These are phyloP conservation scores for Verticillium nubilum DNA, from an alignment of 2,329 filamentous ascomycete species.

Conservation along the genomic window DNA sequence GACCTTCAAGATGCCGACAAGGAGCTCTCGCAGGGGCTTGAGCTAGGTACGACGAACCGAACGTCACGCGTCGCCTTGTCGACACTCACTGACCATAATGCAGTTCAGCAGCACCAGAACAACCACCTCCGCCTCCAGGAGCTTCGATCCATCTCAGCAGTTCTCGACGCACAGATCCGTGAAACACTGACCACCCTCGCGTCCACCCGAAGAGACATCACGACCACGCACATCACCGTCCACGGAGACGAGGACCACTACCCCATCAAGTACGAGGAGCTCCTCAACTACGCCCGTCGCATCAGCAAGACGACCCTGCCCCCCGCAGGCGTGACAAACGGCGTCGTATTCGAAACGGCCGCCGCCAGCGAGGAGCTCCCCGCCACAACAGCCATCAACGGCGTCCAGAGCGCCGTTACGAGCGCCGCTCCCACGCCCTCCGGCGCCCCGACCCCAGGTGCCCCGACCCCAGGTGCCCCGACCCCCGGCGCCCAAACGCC, in stretches of 20 bases:
- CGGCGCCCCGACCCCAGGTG: constrained; percentile 2
- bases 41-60: constrained; percentile 47
- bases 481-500: constrained; percentile 2
- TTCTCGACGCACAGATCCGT: constrained; percentile 68
- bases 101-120: constrained; percentile 69
- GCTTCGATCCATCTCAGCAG: constrained; percentile 60
- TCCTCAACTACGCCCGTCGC: constrained; percentile 71
- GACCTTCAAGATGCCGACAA: constrained; percentile 68
- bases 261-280: constrained; percentile 63
- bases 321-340: constrained; percentile 46
- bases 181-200: constrained; percentile 65
- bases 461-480: neutral
- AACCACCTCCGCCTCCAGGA: constrained; percentile 65
- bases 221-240: constrained; percentile 53
- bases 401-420: constrained; percentile 11
- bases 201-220: constrained; percentile 66
- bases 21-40: constrained; percentile 60
- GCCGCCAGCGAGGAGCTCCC: constrained; percentile 9
- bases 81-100: neutral
- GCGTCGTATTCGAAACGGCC: constrained; percentile 16
- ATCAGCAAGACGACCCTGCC: constrained; percentile 78
- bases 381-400: constrained; percentile 9
- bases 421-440: constrained; percentile 18
- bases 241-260: constrained; percentile 47
- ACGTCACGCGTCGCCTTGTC: neutral